These are phyloP conservation scores for Hypsizygus ulmarius DNA, from an alignment of 1,284 basidiomycete species.

Conservation along the genomic window DNA sequence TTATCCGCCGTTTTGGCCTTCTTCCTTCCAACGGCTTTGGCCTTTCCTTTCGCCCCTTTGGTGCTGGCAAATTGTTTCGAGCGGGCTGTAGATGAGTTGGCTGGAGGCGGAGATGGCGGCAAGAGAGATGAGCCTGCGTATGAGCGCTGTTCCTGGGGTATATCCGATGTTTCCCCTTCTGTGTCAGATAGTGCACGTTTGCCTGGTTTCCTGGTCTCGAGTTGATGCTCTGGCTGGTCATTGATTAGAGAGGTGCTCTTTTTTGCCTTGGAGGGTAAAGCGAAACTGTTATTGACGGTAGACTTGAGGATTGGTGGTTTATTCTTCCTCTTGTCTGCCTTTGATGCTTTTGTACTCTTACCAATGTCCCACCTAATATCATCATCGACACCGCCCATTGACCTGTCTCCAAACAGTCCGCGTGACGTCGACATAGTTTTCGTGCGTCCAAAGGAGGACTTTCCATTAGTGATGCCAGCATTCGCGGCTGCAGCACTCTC, in stretches of 20 bases:
- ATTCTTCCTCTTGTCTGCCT: constrained; percentile 1
- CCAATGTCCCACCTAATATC: constrained; percentile 11
- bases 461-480: constrained; percentile 6
- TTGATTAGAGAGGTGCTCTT: background rate
- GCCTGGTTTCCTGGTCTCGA: constrained; percentile 11
- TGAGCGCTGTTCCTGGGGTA: constrained; percentile 6
- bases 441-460: constrained; percentile 9
- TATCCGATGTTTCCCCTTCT: constrained; percentile 16
- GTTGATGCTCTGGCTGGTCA: background rate
- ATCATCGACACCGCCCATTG: constrained; percentile 10
- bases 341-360: background rate
- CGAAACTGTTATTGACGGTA: background rate
- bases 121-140: constrained; percentile 31
- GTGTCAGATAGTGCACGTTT: constrained; percentile 32
- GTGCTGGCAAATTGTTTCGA: constrained; percentile 23
- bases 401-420: constrained; percentile 15
- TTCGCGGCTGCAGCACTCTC: constrained; percentile 37
- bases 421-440: constrained; percentile 7
- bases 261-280: background rate
- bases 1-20: constrained; percentile 31
- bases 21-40: constrained; percentile 33
- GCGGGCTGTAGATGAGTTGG: constrained; percentile 23
- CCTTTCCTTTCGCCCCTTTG: constrained; percentile 36
- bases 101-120: constrained; percentile 65
- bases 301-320: constrained; percentile 14